Conservation (phyloP, 2,329 filamentous ascomycete species). For the Monilinia vaccinii-corymbosi region DNA sequence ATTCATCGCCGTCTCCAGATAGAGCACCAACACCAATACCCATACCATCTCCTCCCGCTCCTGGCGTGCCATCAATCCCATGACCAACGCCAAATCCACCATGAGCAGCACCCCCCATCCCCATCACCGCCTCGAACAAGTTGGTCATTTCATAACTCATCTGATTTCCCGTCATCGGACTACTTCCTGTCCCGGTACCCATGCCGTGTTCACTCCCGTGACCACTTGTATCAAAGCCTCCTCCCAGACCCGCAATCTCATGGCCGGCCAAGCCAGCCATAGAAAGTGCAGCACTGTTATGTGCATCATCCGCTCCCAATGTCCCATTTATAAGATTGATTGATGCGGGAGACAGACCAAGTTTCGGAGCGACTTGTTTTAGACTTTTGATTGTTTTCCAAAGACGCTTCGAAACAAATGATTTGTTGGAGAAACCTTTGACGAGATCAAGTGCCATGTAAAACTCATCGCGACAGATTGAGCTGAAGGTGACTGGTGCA, state of each 20-base stretch:
- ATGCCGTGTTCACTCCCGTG: constrained; percentile 7
- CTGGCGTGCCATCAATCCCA: constrained; percentile 11
- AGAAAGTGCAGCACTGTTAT: constrained; percentile 42
- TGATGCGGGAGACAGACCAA: constrained; percentile 37
- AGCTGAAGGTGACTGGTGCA: constrained; percentile 61
- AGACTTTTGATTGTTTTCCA: constrained; percentile 60
- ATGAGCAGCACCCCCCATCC: constrained; percentile 20
- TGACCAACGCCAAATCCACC: constrained; percentile 9
- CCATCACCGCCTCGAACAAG: constrained; percentile 29
- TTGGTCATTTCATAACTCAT: constrained; percentile 31
- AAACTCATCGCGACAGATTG: constrained; percentile 63
- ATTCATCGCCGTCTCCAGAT: constrained; percentile 29
- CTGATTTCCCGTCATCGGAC: constrained; percentile 29
- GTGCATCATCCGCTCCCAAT: constrained; percentile 35
- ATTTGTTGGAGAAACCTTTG: constrained; percentile 61
- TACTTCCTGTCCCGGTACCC: constrained; percentile 9
- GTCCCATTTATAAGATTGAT: not conserved
- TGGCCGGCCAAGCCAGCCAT: constrained; percentile 45
- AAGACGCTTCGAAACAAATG: constrained; percentile 61
- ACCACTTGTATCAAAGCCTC: constrained; percentile 8
- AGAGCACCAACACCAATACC: constrained; percentile 19
- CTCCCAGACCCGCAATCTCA: constrained; percentile 24
- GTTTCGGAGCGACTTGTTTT: constrained; percentile 60
- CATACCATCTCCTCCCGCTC: constrained; percentile 12
- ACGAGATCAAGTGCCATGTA: constrained; percentile 70